Evolutionary conservation across 805 yeast species (phyloP).

Genomic region (Jamesozyma rosinii): DNA sequence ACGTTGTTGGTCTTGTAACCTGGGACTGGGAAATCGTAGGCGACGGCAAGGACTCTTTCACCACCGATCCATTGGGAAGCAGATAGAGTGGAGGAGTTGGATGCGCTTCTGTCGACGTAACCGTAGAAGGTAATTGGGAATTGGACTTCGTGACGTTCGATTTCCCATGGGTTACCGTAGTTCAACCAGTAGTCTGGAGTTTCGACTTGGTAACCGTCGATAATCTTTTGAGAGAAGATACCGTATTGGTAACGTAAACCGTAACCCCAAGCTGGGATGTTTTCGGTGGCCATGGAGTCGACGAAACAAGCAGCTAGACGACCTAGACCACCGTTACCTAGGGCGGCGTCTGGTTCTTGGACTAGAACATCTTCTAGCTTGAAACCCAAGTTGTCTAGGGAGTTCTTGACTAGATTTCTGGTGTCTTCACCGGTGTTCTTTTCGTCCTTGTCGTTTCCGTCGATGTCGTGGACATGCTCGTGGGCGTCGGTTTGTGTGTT

Average conservation of each 20-base stretch:
- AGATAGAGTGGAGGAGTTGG: constrained; percentile 42
- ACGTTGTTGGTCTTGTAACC: constrained; percentile 78
- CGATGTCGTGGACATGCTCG: constrained; percentile 5
- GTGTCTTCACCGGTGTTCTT: constrained; percentile 11
- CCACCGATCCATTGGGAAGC: constrained; percentile 77
- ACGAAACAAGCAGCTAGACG: constrained; percentile 90
- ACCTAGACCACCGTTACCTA: constrained; percentile 94
- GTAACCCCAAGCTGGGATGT: constrained; percentile 94
- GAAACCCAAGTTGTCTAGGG: constrained; percentile 72
- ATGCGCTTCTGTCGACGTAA: constrained; percentile 50
- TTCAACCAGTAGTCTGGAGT: constrained; percentile 91
- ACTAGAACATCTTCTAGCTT: constrained; percentile 75
- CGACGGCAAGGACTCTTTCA: constrained; percentile 80
- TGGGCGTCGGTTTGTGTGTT: constrained; percentile 46
- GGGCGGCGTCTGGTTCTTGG: constrained; percentile 87
- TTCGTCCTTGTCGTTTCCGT: constrained; percentile 2
- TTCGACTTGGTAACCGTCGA: constrained; percentile 90
- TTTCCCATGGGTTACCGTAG: constrained; percentile 88
- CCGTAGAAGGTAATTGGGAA: constrained; percentile 90
- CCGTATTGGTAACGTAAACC: constrained; percentile 91
- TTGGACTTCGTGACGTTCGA: constrained; percentile 75
- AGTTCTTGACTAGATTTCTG: constrained; percentile 47
- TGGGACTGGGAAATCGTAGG: constrained; percentile 87
- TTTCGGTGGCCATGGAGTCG: constrained; percentile 77
- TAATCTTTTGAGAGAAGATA: constrained; percentile 79